A percentile compares a stretch with the other conserved stretches of the same genome.
These are phyloP conservation scores for Camellia lanceoleosa DNA, from an alignment of 148 eudicot species.

Conservation along the genomic window DNA sequence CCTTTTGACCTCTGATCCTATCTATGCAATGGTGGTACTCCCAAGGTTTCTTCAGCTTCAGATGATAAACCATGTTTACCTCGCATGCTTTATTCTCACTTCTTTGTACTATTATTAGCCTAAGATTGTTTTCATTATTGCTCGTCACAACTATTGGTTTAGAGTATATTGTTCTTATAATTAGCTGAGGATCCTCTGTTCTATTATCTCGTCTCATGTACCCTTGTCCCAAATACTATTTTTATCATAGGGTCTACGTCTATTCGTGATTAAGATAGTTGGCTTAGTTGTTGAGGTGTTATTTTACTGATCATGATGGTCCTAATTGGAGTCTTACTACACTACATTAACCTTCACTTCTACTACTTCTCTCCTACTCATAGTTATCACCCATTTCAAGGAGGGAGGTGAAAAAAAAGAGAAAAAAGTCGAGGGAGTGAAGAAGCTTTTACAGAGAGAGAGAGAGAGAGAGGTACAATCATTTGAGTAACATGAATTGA, in stretches of 20 bases:
- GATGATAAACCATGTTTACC: not conserved
- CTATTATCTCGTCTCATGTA: too few relatives aligned
- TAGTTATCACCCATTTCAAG: not conserved
- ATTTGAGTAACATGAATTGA: slow-evolving; percentile 15
- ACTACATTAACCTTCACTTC: too few relatives aligned
- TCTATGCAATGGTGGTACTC: not conserved
- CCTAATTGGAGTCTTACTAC: too few relatives aligned
- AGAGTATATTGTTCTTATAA: too few relatives aligned
- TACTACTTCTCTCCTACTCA: too few relatives aligned
- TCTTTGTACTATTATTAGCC: not conserved
- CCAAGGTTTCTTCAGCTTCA: not conserved
- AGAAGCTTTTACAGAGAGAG: slow-evolving; percentile 8
- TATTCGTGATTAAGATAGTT: too few relatives aligned
- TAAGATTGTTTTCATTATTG: not conserved
- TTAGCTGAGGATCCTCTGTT: too few relatives aligned
- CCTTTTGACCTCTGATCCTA: not conserved
- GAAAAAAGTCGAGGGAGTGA: not conserved
- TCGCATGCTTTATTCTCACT: not conserved
- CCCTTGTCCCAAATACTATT: too few relatives aligned
- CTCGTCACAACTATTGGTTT: not conserved
- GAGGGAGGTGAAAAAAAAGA: slow-evolving; percentile 7
- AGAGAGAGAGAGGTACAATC: slow-evolving; percentile 9
- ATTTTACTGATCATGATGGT: too few relatives aligned
- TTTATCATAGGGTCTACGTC: too few relatives aligned
- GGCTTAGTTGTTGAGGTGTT: too few relatives aligned